Percentiles rank a stretch among this genome's conserved stretches.
Evolutionary conservation across 495 filamentous ascomycete species (phyloP).

Genomic region (Entonaema liquescens): DNA sequence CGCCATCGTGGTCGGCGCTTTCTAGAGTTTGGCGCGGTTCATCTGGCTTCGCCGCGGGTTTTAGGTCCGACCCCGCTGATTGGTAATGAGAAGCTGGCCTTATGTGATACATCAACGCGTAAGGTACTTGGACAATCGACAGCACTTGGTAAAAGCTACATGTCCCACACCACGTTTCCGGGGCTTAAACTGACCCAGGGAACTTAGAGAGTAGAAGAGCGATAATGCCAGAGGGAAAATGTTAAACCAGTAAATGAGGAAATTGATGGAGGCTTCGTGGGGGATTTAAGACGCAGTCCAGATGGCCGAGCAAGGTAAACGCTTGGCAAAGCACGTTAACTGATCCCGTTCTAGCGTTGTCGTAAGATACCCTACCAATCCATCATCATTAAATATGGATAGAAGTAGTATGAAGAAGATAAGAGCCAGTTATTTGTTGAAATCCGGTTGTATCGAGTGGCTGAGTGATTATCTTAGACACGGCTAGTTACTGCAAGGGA

Average conservation of each 20-base stretch:
- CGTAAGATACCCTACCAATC: not conserved
- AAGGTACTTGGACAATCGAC: conserved; percentile 8
- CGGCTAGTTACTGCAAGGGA: not conserved
- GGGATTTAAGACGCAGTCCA: conserved; percentile 11
- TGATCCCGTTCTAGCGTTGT: conserved; percentile 7
- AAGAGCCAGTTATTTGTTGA: not conserved
- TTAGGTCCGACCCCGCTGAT: conserved; percentile 20
- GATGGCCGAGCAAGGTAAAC: conserved; percentile 8
- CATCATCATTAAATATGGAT: not conserved
- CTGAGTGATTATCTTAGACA: not conserved
- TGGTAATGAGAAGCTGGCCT: conserved; percentile 16
- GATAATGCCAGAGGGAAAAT: conserved; percentile 3
- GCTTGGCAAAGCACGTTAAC: conserved; percentile 28
- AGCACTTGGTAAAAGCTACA: conserved; percentile 16
- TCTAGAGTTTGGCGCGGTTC: conserved; percentile 8
- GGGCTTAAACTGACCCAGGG: not conserved
- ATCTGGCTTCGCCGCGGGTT: conserved; percentile 13
- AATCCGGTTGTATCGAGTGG: not conserved
- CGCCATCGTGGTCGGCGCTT: conserved; percentile 1
- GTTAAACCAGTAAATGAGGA: conserved; percentile 6
- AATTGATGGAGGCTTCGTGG: conserved; percentile 7
- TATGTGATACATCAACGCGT: conserved; percentile 27
- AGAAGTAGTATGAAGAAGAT: not conserved
- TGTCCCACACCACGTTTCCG: conserved; percentile 8
- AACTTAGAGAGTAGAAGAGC: not conserved